Conservation (phyloP, 148 eudicot genomes). For the Oxyria digyna region DNA sequence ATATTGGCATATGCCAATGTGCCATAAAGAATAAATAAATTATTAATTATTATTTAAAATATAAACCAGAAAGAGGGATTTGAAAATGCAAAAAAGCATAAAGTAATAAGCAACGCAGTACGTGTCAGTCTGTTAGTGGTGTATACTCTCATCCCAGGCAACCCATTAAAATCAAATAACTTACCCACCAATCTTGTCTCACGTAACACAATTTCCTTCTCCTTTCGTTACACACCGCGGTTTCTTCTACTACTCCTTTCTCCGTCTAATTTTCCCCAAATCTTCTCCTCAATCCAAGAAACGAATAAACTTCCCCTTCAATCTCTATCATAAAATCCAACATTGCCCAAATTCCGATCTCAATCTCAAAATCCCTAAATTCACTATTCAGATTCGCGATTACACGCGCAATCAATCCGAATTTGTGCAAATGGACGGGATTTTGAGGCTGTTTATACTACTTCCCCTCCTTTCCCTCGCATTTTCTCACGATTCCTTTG, state of each 20-base stretch:
- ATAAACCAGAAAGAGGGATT: no score
- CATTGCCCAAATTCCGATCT: not conserved
- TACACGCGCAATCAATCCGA: not conserved
- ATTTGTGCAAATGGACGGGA: slow-evolving; percentile 1
- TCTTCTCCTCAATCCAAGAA: not conserved
- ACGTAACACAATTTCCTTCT: no score
- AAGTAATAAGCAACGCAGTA: not conserved
- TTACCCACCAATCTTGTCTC: not conserved
- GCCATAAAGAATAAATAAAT: no score
- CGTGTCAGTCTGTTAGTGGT: not conserved
- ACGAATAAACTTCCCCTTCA: not conserved
- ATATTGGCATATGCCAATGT: no score
- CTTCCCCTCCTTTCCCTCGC: slow-evolving; percentile 16
- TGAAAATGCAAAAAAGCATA: no score
- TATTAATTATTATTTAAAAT: no score
- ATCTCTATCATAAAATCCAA: not conserved
- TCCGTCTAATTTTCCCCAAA: not conserved
- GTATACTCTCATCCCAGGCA: not conserved
- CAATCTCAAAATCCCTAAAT: not conserved
- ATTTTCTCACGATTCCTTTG: slow-evolving; percentile 18
- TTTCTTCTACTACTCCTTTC: not conserved
- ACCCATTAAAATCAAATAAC: not conserved
- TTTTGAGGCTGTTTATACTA: slow-evolving; percentile 12
- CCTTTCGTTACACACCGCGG: not conserved
- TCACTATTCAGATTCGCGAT: not conserved